A percentile compares a stretch with the other conserved stretches of the same genome.
Conservation (phyloP, 768 basidiomycete genomes). For the Mycena polygramma region DNA sequence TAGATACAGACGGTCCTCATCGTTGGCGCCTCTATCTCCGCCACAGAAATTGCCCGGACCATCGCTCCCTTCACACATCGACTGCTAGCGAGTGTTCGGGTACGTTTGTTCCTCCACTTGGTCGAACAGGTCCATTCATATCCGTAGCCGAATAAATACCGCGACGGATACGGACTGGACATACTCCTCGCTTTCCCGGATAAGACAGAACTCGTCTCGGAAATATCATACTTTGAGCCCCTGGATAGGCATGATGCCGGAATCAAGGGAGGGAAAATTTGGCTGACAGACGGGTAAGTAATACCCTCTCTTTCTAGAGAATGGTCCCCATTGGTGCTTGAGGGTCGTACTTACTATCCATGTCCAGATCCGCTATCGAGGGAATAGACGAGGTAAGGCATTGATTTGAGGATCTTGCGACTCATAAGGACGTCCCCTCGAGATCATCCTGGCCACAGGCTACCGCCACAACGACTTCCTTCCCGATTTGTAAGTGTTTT, state of each 20-base stretch:
- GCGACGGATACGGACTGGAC: slow-evolving; percentile 1
- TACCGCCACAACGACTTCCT: slow-evolving; percentile 48
- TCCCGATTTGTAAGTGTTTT: slow-evolving; percentile 15
- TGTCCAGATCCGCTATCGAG: too few species aligned
- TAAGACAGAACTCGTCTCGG: slow-evolving; percentile 6
- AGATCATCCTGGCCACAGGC: slow-evolving; percentile 47
- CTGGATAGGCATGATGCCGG: slow-evolving; percentile 22
- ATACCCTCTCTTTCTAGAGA: too few species aligned
- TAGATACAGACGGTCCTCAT: slow-evolving; percentile 34
- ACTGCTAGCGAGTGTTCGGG: slow-evolving; percentile 35
- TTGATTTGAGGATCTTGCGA: background rate
- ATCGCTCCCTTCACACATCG: slow-evolving; percentile 29
- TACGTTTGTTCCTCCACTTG: slow-evolving; percentile 15
- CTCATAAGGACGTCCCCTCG: background rate
- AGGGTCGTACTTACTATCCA: too few species aligned
- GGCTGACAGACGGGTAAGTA: slow-evolving; percentile 44
- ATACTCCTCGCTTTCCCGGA: slow-evolving; percentile 2
- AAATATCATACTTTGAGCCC: slow-evolving; percentile 38
- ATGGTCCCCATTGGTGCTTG: too few species aligned
- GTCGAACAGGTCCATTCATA: background rate
- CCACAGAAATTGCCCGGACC: slow-evolving; percentile 33
- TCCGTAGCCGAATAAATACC: slow-evolving; percentile 1
- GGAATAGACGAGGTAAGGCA: slow-evolving; percentile 42
- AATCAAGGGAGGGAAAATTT: slow-evolving; percentile 42
- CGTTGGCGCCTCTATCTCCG: slow-evolving; percentile 33